Evolutionary conservation across 768 basidiomycete genomes (phyloP).

Genomic region (Pisolithus albus): DNA sequence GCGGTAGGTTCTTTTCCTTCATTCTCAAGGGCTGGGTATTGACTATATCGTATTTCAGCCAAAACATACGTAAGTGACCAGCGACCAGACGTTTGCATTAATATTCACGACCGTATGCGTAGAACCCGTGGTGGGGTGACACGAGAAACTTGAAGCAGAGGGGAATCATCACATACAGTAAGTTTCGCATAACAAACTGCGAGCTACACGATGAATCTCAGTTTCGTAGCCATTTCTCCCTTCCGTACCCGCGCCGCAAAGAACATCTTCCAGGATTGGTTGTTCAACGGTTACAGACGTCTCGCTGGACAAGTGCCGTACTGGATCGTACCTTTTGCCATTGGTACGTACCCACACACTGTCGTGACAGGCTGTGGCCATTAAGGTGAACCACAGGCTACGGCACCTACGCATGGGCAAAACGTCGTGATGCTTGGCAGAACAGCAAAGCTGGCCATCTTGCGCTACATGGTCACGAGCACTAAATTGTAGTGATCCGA

Average conservation of each 20-base stretch:
- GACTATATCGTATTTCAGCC: conserved; percentile 36
- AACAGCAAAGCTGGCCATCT: conserved; percentile 81
- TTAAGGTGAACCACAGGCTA: conserved; percentile 46
- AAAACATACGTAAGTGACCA: conserved; percentile 69
- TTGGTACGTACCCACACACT: conserved; percentile 49
- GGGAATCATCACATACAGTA: conserved; percentile 78
- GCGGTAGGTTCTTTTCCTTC: conserved; percentile 45
- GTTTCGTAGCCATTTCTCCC: conserved; percentile 65
- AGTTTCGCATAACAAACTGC: conserved; percentile 26
- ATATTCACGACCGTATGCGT: conserved; percentile 1
- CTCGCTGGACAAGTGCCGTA: conserved; percentile 69
- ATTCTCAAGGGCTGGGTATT: not conserved
- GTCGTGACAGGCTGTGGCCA: not conserved
- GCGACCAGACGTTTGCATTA: not conserved
- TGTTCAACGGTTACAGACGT: conserved; percentile 84
- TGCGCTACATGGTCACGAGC: conserved; percentile 31
- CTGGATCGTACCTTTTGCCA: conserved; percentile 68
- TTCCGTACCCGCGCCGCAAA: conserved; percentile 71
- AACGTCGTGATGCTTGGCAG: conserved; percentile 53
- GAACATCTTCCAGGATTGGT: conserved; percentile 62
- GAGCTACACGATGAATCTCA: not conserved
- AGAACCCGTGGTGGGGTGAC: conserved; percentile 94
- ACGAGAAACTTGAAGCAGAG: conserved; percentile 59
- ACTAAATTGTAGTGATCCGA: conserved; percentile 12
- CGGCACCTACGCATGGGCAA: conserved; percentile 74